Base-by-base conservation (phyloP, 2,329 filamentous ascomycete genomes). In the Colletotrichum tamarilloi region DNA sequence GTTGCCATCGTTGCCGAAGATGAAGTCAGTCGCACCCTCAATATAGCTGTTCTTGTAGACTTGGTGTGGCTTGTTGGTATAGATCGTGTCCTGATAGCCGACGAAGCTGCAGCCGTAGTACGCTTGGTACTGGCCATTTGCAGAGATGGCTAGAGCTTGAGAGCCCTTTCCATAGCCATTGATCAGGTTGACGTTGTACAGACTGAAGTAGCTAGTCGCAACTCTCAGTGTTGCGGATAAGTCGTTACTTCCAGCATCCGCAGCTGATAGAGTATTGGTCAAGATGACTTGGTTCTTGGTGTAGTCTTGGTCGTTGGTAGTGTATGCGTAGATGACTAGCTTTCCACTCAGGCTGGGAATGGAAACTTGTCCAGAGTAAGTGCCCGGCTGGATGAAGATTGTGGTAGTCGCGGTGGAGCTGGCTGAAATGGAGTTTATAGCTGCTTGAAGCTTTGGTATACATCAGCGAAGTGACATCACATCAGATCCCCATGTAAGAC, bases 361-460 rank as follows among this genome's bases (percentile, higher is more conserved):
- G 68, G 87, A 87, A 52, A 92, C 89, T 76, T 91, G 89, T 77
- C 91, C 89, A 19, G 82, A 82, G 83, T 91, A 92, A n/a, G 87
- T 91, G 4, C 90, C 89, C 81, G 92, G 92, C 42, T 88, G 90
- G 79, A 93, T 88, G 83, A 92, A 93, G 81, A 93, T 91, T 77
- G 86, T 89, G 70, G 90, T 88, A 0, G 84, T 83, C 0, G 81
- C 75, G 1, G 86, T 85, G 3, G 85, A 84, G 2, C 84, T 82
- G 0, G 86, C 87, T 24, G 86, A 87, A 12, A 92, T 85, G 3
- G 90, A 86, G 76, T 90, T 78, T 71, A 93, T 86, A 11, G 91
- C 91, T 16, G 85, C 81, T 78, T 91, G 88, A 55, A 92, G 77
- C 80, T 66, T 42, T 66, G 42, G 11, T 6, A 9, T 9, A 7